phyloP scores from a whole-genome alignment of 2,329 filamentous ascomycete genomes.

The Peltaster fructicola region DNA sequence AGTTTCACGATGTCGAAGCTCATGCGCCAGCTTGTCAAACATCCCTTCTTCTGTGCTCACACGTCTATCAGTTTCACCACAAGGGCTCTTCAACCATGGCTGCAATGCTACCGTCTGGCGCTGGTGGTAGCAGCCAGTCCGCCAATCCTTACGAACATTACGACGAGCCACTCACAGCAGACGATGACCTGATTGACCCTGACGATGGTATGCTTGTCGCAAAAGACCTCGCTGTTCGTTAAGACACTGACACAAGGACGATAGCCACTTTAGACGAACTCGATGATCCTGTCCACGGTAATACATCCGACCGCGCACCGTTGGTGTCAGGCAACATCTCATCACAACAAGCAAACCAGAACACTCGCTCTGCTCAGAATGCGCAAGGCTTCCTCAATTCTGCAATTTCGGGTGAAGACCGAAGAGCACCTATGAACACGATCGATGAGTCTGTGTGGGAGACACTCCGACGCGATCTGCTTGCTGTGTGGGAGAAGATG shows the following conservation, averaged over 20 bases:
- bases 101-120: constrained; percentile 27
- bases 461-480: constrained; percentile 77
- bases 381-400: constrained; percentile 75
- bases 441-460: constrained; percentile 97
- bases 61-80: constrained; percentile 15
- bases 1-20: no score
- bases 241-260: constrained; percentile 1
- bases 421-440: constrained; percentile 73
- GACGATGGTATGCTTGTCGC: constrained; percentile 28
- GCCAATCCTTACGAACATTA: constrained; percentile 23
- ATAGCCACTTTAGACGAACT: constrained; percentile 77
- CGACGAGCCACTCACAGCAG: constrained; percentile 28
- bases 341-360: constrained; percentile 30
- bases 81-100: no score
- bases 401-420: constrained; percentile 81
- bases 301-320: constrained; percentile 48
- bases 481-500: constrained; percentile 96
- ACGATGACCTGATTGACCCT: constrained; percentile 34
- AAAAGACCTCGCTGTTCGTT: not conserved
- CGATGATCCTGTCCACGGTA: constrained; percentile 60
- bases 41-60: constrained; percentile 16
- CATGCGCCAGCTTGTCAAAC: not conserved
- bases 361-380: constrained; percentile 37
- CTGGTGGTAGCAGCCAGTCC: constrained; percentile 9
- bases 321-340: constrained; percentile 69